Evolutionary conservation across 805 yeast species (phyloP), one percentile per base, ranked within the genome.

Genomic region (Candida khao-thaluensis): DNA sequence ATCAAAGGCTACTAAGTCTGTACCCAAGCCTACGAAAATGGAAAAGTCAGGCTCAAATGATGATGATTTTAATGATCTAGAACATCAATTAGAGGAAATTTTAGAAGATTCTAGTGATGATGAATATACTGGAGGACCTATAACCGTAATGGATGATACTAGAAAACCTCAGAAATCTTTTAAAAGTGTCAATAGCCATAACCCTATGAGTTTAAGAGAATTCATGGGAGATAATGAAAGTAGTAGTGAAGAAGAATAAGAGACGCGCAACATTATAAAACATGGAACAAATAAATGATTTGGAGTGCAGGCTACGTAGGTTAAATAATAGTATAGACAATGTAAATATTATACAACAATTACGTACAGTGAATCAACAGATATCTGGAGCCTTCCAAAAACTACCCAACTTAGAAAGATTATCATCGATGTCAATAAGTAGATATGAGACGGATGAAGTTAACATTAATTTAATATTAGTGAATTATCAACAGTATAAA

Each of bases 51-150:
- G 29, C 17, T 14, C 31, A 4, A 37, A 34, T n/a, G 67, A 59
- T 14, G 72, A 69, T 48, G 73, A 68, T 20, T 69, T 69, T 42
- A 62, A 62, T 28, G 73, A 68, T 45, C 56, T 69, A 30, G 74
- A 69, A 37, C 66, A 66, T 40, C 69, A 69, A 42, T 49, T 69
- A 25, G 60, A 66, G 38, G 71, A 69, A 44, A 72, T 66, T 5
- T 49, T 69, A 27, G 71, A 57, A 23, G 60, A 57, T 35, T 39
- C 42, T 11, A 41, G 45, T 26, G 43, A 39, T 12, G 34, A 27
- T 15, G 51, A 54, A 9, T 35, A 33, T 16, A 25, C 26, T 17
- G 43, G 40, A 4, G 44, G 30, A n/a, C 50, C 50, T 7, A 35
- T 39, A n/a, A 36, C 36, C 4, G 33, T 38, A 17, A 21, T 38